These are phyloP conservation scores for Corynascus novoguineensis DNA, from an alignment of 495 filamentous ascomycete genomes.

Conservation along the genomic window DNA sequence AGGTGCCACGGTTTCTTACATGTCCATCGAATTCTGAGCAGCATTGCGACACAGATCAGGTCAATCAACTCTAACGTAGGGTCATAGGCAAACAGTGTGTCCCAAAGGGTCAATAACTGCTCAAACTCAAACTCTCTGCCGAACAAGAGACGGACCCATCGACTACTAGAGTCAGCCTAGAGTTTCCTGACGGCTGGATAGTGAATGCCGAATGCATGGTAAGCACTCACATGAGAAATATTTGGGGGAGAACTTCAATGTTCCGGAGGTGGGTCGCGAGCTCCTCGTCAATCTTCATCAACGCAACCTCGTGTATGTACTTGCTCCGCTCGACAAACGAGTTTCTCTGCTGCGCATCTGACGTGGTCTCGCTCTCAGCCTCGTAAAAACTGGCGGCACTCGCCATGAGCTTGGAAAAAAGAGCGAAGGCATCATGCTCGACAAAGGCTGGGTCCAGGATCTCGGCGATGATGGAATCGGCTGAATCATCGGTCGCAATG, in stretches of 20 bases:
- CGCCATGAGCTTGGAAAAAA: slow-evolving; percentile 85
- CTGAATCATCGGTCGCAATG: slow-evolving; percentile 21
- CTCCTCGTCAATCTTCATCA: slow-evolving; percentile 73
- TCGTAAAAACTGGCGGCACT: slow-evolving; percentile 85
- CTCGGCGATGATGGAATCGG: slow-evolving; percentile 50
- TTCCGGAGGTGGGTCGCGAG: slow-evolving; percentile 75
- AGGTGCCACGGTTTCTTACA: slow-evolving; percentile 52
- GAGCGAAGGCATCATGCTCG: slow-evolving; percentile 84
- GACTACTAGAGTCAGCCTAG: slow-evolving; percentile 45
- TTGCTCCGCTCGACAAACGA: slow-evolving; percentile 82
- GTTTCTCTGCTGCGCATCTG: slow-evolving; percentile 36
- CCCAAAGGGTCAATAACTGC: slow-evolving; percentile 79
- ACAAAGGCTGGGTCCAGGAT: slow-evolving; percentile 66
- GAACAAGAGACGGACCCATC: slow-evolving; percentile 92
- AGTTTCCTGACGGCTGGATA: neutral
- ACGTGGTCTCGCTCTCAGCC: slow-evolving; percentile 37
- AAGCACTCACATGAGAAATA: slow-evolving; percentile 80
- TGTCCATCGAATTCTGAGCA: slow-evolving; percentile 87
- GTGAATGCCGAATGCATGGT: neutral
- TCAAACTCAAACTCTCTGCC: slow-evolving; percentile 89
- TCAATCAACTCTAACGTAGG: slow-evolving; percentile 77
- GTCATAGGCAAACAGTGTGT: slow-evolving; percentile 84
- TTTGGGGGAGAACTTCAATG: slow-evolving; percentile 89
- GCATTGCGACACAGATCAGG: slow-evolving; percentile 86
- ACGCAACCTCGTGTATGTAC: slow-evolving; percentile 73